Conservation (phyloP, 2,329 filamentous ascomycete species). For the Arthrobotrys musiformis region DNA sequence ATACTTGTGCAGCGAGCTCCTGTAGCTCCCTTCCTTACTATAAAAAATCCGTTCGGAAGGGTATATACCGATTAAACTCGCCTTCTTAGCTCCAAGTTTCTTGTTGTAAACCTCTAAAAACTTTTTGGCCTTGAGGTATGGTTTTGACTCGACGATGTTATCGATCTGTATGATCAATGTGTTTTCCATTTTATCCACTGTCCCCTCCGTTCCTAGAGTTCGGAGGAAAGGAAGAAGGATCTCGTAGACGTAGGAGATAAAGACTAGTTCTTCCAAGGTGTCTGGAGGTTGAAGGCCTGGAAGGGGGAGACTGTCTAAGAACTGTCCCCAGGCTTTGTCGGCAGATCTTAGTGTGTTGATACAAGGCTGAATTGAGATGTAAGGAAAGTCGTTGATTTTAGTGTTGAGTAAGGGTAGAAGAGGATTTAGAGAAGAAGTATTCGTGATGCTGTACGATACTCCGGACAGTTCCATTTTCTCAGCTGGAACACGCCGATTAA, state of each 20-base stretch:
- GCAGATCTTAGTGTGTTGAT: neutral
- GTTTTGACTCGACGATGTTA: constrained; percentile 53
- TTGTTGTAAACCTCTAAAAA: constrained; percentile 41
- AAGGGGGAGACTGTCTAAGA: neutral
- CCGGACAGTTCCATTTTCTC: neutral
- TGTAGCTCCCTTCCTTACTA: constrained; percentile 23
- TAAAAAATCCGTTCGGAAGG: constrained; percentile 50
- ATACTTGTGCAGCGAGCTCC: constrained; percentile 43
- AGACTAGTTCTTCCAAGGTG: constrained; percentile 39
- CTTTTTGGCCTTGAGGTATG: constrained; percentile 44
- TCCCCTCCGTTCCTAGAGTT: neutral
- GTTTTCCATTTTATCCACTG: neutral
- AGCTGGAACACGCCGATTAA: neutral
- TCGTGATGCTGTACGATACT: constrained; percentile 5
- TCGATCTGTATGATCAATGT: constrained; percentile 45
- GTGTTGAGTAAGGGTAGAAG: constrained; percentile 20
- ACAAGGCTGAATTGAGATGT: constrained; percentile 2
- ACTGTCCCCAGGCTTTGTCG: constrained; percentile 13
- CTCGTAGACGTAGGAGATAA: constrained; percentile 41
- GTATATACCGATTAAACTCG: constrained; percentile 44
- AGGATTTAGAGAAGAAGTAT: constrained; percentile 2
- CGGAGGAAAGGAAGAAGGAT: constrained; percentile 26
- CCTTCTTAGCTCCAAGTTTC: neutral
- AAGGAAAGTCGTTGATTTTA: constrained; percentile 2
- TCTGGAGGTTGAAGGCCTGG: constrained; percentile 3